Conservation (phyloP, 352 stramenopile species). For the Globisporangium paroecandrum region DNA sequence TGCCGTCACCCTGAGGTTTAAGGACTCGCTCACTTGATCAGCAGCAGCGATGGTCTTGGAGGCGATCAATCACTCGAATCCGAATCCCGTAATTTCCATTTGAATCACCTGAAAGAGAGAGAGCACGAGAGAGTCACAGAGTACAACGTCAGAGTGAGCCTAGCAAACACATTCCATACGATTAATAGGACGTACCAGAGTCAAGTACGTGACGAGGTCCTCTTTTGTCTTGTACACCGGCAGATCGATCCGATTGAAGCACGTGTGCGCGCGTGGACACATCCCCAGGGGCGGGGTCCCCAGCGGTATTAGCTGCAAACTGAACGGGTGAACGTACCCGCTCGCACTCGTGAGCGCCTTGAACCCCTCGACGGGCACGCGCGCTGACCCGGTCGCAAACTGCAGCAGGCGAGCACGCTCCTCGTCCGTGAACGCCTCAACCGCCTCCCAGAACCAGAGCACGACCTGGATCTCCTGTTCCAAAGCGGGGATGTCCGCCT, state of each 20-base stretch:
- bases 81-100: constrained; percentile 88
- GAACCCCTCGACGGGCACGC: constrained; percentile 89
- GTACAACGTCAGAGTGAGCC: constrained; percentile 38
- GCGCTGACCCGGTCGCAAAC: constrained; percentile 96
- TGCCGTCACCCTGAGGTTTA: neutral
- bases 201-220: constrained; percentile 84
- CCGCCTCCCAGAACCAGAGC: constrained; percentile 90
- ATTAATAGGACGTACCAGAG: constrained; percentile 56
- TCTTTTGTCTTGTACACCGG: constrained; percentile 75
- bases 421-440: constrained; percentile 84
- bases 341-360: constrained; percentile 75
- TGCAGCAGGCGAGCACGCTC: constrained; percentile 95
- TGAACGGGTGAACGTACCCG: constrained; percentile 79
- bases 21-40: neutral
- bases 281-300: constrained; percentile 48
- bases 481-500: constrained; percentile 50
- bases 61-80: constrained; percentile 23
- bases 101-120: constrained; percentile 57
- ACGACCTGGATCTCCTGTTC: constrained; percentile 65
- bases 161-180: neutral
- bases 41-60: neutral
- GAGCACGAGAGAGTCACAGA: constrained; percentile 6
- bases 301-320: constrained; percentile 59
- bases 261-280: constrained; percentile 83
- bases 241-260: constrained; percentile 87